Base-by-base conservation (phyloP, 441 rosid species). In the Jatropha podagrica region DNA sequence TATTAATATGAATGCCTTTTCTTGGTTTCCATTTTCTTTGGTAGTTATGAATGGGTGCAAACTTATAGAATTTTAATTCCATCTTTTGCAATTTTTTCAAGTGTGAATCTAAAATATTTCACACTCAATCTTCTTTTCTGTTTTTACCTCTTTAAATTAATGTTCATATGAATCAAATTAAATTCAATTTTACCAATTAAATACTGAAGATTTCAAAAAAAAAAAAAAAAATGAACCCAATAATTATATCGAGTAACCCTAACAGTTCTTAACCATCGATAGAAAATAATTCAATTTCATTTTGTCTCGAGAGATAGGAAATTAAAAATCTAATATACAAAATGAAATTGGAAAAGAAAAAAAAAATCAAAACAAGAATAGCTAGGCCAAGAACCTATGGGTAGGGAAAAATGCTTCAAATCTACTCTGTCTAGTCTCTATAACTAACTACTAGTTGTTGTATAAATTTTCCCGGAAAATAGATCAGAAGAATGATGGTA, bases 11-110 rank as follows among this genome's bases (percentile, higher is more conserved):
- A 27, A 60, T 26, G 65, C 14, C 41, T 20, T 76, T 69, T 70
- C 64, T 76, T 65, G 66, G 71, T n/a, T 42, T 44, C 54, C 54
- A 68, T 68, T 75, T 75, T 75, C 74, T 7, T 68, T 68, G 74
- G 75, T 64, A 4, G 71, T 54, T 76, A 55, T 64, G 65, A 49
- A 68, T 12, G 49, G 20, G 20, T 44, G 37, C 55, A 26, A 56
- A 42, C 52, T 58, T 41, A 27, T 27, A 59, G 12, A 70, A 55
- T 42, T 20, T 20, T 66, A 42, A 41, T 41, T 4, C 27, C n/a
- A 66, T 66, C 32, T 4, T 66, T 12, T 44, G 1, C 40, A 32
- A 1, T 32, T 32, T 32, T 32, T 32, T 1, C 44, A 32, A 62
- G n/a, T 0, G 44, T 62, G 8, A 15, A 44, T 10, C 9, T 38